A percentile compares a stretch with the other conserved stretches of the same genome.
phyloP scores from a whole-genome alignment of 768 basidiomycete species.

The Termitomyces sp. region DNA sequence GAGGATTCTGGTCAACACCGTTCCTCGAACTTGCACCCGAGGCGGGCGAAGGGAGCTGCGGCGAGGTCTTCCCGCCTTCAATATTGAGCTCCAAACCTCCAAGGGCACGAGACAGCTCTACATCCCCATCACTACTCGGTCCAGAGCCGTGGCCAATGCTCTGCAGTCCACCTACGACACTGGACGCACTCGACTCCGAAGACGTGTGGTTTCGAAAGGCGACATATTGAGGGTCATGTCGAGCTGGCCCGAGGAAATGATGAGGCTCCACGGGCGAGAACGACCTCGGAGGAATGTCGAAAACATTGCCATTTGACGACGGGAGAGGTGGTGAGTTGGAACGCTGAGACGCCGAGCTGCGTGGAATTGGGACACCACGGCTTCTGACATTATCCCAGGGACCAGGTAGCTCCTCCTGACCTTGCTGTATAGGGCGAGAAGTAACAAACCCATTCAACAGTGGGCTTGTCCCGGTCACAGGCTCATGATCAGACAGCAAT shows the following conservation, averaged over 20 bases:
- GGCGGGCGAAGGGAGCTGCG: conserved; percentile 74
- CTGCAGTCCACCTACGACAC: conserved; percentile 25
- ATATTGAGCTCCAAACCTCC: conserved; percentile 54
- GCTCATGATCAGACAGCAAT: conserved; percentile 16
- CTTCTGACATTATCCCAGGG: conserved; percentile 41
- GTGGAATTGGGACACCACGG: conserved; percentile 11
- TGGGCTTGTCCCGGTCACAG: conserved; percentile 15
- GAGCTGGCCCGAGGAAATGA: conserved; percentile 15
- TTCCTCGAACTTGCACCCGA: conserved; percentile 55
- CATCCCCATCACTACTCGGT: conserved; percentile 18
- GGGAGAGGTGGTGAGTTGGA: conserved; percentile 30
- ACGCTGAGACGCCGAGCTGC: conserved; percentile 29
- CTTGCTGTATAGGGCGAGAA: conserved; percentile 15
- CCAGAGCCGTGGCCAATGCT: conserved; percentile 15
- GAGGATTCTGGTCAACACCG: conserved; percentile 88
- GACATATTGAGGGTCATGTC: conserved; percentile 15
- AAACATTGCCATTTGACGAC: conserved; percentile 1
- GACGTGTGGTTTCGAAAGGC: conserved; percentile 13
- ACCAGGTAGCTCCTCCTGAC: conserved; percentile 33
- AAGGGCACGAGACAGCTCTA: conserved; percentile 36
- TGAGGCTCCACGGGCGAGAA: conserved; percentile 18
- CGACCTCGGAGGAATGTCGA: conserved; percentile 14
- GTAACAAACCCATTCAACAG: conserved; percentile 18
- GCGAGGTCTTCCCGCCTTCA: conserved; percentile 56
- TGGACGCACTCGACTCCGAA: conserved; percentile 32